Evolutionary conservation across 805 yeast genomes (phyloP).

Genomic region (Saturnispora galanensis): DNA sequence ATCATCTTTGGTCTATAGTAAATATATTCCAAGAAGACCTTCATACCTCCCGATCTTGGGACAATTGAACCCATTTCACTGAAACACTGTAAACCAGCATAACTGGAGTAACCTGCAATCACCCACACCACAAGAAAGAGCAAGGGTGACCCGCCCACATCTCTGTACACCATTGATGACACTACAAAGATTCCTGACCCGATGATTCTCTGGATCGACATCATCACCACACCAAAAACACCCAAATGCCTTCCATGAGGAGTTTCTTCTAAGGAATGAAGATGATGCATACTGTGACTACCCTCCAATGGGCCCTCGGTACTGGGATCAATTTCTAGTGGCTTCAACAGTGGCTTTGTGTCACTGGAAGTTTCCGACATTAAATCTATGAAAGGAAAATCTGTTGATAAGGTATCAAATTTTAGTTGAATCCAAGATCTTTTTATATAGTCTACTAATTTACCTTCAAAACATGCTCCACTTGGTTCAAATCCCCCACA

Average conservation of each 20-base stretch:
- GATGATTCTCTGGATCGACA: constrained; percentile 58
- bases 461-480: too few species aligned
- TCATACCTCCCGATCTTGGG: constrained; percentile 70
- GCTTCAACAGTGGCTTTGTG: background rate
- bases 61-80: constrained; percentile 62
- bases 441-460: too few species aligned
- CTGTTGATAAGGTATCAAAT: background rate
- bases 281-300: constrained; percentile 8
- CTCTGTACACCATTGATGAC: constrained; percentile 55
- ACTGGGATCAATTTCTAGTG: too few species aligned
- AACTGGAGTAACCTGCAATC: constrained; percentile 50
- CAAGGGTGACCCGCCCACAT: constrained; percentile 58
- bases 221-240: constrained; percentile 50
- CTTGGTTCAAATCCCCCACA: too few species aligned
- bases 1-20: constrained; percentile 50
- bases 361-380: too few species aligned
- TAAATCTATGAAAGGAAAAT: too few species aligned
- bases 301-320: too few species aligned
- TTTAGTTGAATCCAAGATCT: background rate
- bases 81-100: constrained; percentile 57
- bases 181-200: constrained; percentile 76
- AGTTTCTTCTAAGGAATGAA: constrained; percentile 33
- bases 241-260: constrained; percentile 77
- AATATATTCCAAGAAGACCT: constrained; percentile 59
- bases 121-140: constrained; percentile 56